Base-by-base conservation (phyloP, 1,139 yeast species). In the Kodamaea ohmeri region DNA sequence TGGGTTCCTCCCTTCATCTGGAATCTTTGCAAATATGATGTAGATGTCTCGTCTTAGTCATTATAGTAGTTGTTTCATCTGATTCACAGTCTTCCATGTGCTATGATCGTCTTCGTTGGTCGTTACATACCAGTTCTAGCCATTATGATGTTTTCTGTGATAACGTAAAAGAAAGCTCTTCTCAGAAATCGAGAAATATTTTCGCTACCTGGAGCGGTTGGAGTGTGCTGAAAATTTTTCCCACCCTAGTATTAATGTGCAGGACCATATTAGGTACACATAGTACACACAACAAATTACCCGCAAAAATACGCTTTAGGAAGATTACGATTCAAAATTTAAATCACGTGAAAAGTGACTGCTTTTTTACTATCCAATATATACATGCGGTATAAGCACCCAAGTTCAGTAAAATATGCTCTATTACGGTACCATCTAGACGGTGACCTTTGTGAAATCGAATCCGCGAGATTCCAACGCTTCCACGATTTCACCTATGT, bases 51-150 rank as follows among this genome's bases (percentile, higher is more conserved):
- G 11, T 18, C 11, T 9, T 29, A 22, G 7, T 6, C 22, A 4
- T 18, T 9, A 15, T 9, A 13, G 16, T 11, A 7, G 16, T 13
- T 8, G 15, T 25, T 5, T 8, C 14, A 15, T 8, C 16, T n/a
- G 4, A 13, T 4, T 4, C 6, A 17, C 17, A 25, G 16, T 11
- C 9, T 6, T 9, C 5, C 6, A 11, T 13, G 14, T 13, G 28
- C 7, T 25, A 4, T 6, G 17, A 11, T 19, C 4, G 4, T 4
- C 30, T 27, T 31, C 26, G 15, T 5, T 19, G 15, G 25, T 26
- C 27, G 30, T 41, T 50, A 76, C 81, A 71, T 75, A 76, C 81
- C 81, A 63, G 80, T 72, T 70, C 72, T 75, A 71, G 78, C 80
- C 81, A 76, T 76, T 58, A 69, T 42, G 42, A 43, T 47, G 49